Evolutionary conservation across 2,329 filamentous ascomycete species (phyloP).

Genomic region (Paraconiothyrium brasiliense): DNA sequence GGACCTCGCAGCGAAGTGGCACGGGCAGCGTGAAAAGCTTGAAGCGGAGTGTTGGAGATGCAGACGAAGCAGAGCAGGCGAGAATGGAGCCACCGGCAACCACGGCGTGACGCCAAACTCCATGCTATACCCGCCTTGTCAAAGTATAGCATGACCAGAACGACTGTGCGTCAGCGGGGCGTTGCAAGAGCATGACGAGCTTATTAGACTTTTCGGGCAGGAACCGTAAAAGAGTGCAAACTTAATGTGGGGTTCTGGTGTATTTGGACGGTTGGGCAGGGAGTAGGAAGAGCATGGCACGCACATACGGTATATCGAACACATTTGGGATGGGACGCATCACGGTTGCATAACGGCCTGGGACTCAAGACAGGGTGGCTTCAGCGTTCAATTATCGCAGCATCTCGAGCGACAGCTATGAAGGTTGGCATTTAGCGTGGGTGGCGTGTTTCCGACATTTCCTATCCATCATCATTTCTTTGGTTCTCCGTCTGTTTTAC

Average conservation of each 20-base stretch:
- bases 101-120: constrained; percentile 26
- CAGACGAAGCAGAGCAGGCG: constrained; percentile 37
- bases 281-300: constrained; percentile 10
- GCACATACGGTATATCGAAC: constrained; percentile 9
- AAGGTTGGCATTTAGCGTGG: constrained; percentile 52
- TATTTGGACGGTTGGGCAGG: constrained; percentile 2
- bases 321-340: constrained; percentile 12
- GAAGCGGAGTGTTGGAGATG: constrained; percentile 36
- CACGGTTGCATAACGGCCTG: constrained; percentile 29
- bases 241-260: constrained; percentile 19
- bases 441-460: constrained; percentile 35
- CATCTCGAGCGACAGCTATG: constrained; percentile 39
- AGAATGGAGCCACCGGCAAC: constrained; percentile 32
- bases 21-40: constrained; percentile 47
- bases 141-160: constrained; percentile 22
- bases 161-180: constrained; percentile 10
- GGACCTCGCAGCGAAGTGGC: constrained; percentile 45
- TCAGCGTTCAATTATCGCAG: constrained; percentile 25
- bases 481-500: constrained; percentile 24
- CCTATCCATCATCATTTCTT: constrained; percentile 29
- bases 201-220: constrained; percentile 34
- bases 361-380: constrained; percentile 30
- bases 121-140: constrained; percentile 8
- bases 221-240: constrained; percentile 38
- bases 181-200: constrained; percentile 24